Base-by-base conservation (phyloP, 176 grass and related monocot species). In the Triticum aestivum region DNA sequence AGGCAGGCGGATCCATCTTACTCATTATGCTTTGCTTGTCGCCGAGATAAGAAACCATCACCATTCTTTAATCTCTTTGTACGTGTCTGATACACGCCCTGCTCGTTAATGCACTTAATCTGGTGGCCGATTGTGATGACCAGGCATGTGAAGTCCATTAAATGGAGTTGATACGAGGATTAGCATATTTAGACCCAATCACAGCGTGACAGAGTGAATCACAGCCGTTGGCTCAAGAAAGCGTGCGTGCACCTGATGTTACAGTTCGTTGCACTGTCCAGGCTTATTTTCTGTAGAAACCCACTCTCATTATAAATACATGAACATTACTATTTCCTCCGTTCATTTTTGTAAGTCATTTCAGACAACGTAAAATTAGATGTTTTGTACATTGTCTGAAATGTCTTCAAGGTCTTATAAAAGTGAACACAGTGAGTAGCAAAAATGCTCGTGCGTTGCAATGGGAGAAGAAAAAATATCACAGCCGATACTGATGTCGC, bases 141-240 rank as follows among this genome's bases (percentile, higher is more conserved):
- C 70, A 44, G 70, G 42, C 73, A 77, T 77, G 73, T 77, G 73
- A 76, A 20, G 45, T 52, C 9, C 73, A 54, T 33, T 77, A 56
- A 77, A 56, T 77, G 47, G 37, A 20, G 73, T 11, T 56, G 73
- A 77, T 77, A 56, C 73, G 11, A 12, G 11, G 38, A 15, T 42
- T 41, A 49, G 23, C 51, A 54, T 54, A 75, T 49, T 49, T 29
- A 17, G 12, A 75, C 2, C 72, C 7, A 27, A 75, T 32, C 71
- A 30, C 29, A 8, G 5, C n/a, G 23, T 52, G 24, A 51, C 44
- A 30, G 73, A 29, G 45, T 52, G 73, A 8, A 76, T 76, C 73
- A 18, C 14, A 76, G 73, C 45, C 45, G 73, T 75, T 51, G 44
- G 7, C 47, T 9, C 73, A 18, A 10, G 73, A 75, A 51, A 49